Evolutionary conservation across 2,329 filamentous ascomycete genomes (phyloP), one percentile per base, ranked within the genome.

Genomic region (Sporothrix variecibatus): DNA sequence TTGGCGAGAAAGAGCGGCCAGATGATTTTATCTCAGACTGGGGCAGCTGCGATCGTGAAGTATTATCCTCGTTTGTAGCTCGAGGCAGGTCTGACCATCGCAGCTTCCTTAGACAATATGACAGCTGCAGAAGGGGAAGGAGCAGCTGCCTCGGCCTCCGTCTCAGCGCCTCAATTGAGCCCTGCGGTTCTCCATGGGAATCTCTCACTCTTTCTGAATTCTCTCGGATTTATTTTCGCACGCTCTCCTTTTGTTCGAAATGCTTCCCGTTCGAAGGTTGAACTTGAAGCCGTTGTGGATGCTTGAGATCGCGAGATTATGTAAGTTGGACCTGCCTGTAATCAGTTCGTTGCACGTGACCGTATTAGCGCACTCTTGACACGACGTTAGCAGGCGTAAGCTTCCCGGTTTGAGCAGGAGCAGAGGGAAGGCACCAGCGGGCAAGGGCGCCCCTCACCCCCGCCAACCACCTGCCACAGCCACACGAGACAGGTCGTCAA

Each of bases 391-490:
- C 67, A 69, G 67, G 60, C 73, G 60, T 56, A 46, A 71, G 72
- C 67, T 74, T n/a, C 72, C 51, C 23, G 9, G 28, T 28, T 71
- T 56, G 34, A 26, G 60, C 60, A 46, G 64, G 72, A 58, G 43
- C 43, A 49, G 15, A 43, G 9, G 15, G 15, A 49, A 49, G 60
- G 62, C 60, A 71, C 51, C 62, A 73, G 23, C 34, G 31, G 23
- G 65, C 51, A 58, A 51, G 62, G 23, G 51, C 51, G 58, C 73
- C 60, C 62, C 68, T 64, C 53, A 69, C n/a, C 73, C 70, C 73
- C 70, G 51, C 73, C 73, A 72, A 72, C 73, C 73, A 74, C 69
- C 69, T 28, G 51, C 69, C 73, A 71, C 68, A 74, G 73, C 73
- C 69, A 72, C 69, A 72, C 69, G 43, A 43, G 40, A 49, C 43